Base-by-base conservation (phyloP, 768 basidiomycete species). In the Russula sp. region DNA sequence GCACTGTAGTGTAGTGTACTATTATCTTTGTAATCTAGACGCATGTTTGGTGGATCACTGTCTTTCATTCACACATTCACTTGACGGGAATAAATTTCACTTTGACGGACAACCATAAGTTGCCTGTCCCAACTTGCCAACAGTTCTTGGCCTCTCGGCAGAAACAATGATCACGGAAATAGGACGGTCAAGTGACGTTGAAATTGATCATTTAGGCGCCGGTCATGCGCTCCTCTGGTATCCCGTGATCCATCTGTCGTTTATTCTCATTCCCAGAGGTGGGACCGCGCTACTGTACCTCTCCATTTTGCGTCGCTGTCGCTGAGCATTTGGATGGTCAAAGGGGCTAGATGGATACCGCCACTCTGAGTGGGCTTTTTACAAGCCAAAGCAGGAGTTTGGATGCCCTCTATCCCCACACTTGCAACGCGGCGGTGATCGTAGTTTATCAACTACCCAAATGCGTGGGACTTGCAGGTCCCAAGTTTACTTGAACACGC, bases 21-120 rank as follows among this genome's bases (percentile, higher is more conserved):
- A 24, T 65, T 55, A 65, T 57, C 10, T 55, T 51, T 65, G 64
- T 65, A 65, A 24, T 57, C 30, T 65, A 65, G 54, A 49, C 34
- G 22, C 48, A 60, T 56, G 53, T 61, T 49, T 55, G 57, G 58
- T 59, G 55, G 52, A 57, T 42, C 46, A 60, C 51, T 44, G 42
- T 22, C 4, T 63, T 52, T 57, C 56, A n/a, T 58, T 34, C 42
- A 58, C 22, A 9, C 48, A 51, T 44, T 44, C 20, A 44, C 42
- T n/a, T 20, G 8, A 42, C 1, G 18, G 42, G 14, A 18, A 42
- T 42, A 20, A 7, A 44, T 44, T 8, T 44, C 20, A n/a, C 42
- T 44, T 46, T 22, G 44, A 46, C 44, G 44, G 20, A 48, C 46
- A 48, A 48, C n/a, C 46, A 22, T 20, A 9, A 10, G 9, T 46